These are phyloP conservation scores for Apiospora arundinis DNA, from an alignment of 2,329 filamentous ascomycete species.

Conservation along the genomic window DNA sequence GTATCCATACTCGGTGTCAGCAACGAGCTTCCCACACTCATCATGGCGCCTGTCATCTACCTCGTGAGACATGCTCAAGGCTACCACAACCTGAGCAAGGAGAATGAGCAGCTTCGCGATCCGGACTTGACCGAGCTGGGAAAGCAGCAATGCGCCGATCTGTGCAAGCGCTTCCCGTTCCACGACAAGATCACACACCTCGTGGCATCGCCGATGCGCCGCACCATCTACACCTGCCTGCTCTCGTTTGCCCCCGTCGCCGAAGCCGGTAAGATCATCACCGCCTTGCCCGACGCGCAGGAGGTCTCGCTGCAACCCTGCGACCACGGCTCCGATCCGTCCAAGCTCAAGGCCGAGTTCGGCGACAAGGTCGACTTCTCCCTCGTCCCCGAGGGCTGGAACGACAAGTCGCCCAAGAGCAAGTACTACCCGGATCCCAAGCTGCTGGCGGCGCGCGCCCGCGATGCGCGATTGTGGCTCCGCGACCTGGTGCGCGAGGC, in stretches of 20 bases:
- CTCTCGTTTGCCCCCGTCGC: conserved; percentile 68
- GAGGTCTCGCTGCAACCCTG: conserved; percentile 78
- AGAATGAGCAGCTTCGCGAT: conserved; percentile 77
- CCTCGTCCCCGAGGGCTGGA: conserved; percentile 72
- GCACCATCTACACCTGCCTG: conserved; percentile 81
- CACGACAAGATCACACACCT: conserved; percentile 72
- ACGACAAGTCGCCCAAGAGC: conserved; percentile 62
- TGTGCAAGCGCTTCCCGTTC: conserved; percentile 68
- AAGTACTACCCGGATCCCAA: conserved; percentile 53
- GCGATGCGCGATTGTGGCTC: conserved; percentile 65
- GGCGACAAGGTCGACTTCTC: conserved; percentile 66
- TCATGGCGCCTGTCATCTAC: conserved; percentile 64
- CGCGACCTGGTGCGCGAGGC: conserved; percentile 50
- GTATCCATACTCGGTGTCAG: background rate
- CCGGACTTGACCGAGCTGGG: conserved; percentile 80
- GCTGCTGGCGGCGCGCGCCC: conserved; percentile 66
- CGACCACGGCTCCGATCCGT: conserved; percentile 71
- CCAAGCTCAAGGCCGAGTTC: conserved; percentile 66
- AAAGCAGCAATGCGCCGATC: conserved; percentile 71
- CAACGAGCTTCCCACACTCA: conserved; percentile 21
- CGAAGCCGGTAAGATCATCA: conserved; percentile 54
- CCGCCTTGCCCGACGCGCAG: conserved; percentile 77
- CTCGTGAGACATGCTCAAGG: conserved; percentile 79
- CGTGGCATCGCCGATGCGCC: conserved; percentile 78
- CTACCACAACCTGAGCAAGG: conserved; percentile 76